phyloP scores from a whole-genome alignment of 73 alveolate species.

The Paramecium primaurelia region DNA sequence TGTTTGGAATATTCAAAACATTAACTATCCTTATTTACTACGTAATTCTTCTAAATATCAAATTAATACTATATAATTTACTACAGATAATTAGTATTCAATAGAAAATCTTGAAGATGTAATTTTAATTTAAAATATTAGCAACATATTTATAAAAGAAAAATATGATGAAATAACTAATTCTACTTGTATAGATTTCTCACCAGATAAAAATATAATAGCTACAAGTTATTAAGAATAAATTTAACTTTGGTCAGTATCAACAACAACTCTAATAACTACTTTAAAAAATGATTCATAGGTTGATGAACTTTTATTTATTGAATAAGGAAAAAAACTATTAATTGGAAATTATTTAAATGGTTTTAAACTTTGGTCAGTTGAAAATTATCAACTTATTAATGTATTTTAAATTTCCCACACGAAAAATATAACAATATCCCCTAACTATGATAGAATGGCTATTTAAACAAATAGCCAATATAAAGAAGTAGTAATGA shows the following conservation, averaged over 20 bases:
- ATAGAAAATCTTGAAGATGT: not conserved
- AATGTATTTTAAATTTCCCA: not conserved
- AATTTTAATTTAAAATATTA: too few species aligned
- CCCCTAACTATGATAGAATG: not conserved
- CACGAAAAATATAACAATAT: not conserved
- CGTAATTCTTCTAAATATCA: too few species aligned
- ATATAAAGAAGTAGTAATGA: not conserved
- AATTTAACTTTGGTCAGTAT: not conserved
- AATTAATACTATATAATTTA: too few species aligned
- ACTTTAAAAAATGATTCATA: not conserved
- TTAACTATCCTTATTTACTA: too few species aligned
- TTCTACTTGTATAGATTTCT: not conserved
- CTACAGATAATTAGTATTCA: not conserved
- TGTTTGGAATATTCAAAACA: not conserved
- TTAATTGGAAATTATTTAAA: not conserved
- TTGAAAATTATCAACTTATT: not conserved
- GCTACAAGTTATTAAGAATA: not conserved
- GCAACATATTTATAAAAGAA: not conserved
- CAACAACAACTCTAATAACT: not conserved
- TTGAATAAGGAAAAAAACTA: not conserved
- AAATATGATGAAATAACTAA: not conserved
- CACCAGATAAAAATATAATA: not conserved
- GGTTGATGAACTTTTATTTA: not conserved
- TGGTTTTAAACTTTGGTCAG: not conserved
- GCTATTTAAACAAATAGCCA: not conserved